Percentiles rank a stretch among this genome's conserved stretches.
Conservation (phyloP, 1,139 yeast species). For the Pneumocystis murina region DNA sequence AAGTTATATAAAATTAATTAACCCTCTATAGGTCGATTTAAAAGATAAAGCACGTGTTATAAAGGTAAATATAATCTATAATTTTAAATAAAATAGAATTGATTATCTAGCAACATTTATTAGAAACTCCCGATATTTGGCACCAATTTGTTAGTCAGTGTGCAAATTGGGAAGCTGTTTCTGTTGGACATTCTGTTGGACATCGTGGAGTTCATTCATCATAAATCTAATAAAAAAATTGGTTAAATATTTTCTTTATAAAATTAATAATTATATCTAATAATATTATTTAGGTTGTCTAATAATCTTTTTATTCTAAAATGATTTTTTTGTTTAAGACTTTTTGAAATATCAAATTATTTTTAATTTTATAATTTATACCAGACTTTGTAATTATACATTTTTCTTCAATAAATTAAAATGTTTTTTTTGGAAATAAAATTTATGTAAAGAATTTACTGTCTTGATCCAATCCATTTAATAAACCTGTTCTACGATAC, state of each 20-base stretch:
- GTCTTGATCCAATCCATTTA: too few relatives aligned
- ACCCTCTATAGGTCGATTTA: neutral
- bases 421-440: neutral
- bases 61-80: neutral
- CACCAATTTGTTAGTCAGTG: neutral
- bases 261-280: neutral
- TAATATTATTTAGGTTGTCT: too few relatives aligned
- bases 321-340: neutral
- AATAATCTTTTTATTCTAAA: neutral
- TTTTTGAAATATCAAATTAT: neutral
- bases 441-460: too few relatives aligned
- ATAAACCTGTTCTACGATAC: too few relatives aligned
- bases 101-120: neutral
- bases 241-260: neutral
- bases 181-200: neutral
- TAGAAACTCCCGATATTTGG: neutral
- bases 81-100: neutral
- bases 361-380: neutral
- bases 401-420: too few relatives aligned
- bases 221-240: neutral
- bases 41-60: neutral
- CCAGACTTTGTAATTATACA: neutral
- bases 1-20: neutral
- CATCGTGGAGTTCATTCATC: neutral
- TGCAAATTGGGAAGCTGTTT: neutral